Conservation (phyloP, 2,329 filamentous ascomycete genomes). For the Fusarium napiforme region DNA sequence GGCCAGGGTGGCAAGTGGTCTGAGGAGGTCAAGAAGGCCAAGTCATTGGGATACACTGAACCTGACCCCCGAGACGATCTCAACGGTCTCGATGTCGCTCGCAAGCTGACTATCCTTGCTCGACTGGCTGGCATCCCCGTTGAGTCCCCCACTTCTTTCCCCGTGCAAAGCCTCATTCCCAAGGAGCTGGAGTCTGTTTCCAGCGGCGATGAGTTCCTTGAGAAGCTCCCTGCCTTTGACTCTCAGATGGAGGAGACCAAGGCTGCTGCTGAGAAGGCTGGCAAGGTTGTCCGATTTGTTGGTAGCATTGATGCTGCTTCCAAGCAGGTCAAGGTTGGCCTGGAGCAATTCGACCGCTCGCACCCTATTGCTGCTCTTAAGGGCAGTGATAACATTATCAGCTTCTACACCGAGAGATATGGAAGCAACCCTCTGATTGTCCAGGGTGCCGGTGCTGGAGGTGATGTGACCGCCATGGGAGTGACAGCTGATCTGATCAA, state of each 20-base stretch:
- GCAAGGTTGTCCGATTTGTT: conserved; percentile 93
- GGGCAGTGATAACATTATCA: conserved; percentile 99
- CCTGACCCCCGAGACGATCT: conserved; percentile 88
- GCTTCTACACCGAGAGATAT: conserved; percentile 97
- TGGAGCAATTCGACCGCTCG: conserved; percentile 87
- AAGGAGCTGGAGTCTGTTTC: conserved; percentile 81
- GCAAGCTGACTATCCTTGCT: conserved; percentile 95
- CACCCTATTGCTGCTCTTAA: conserved; percentile 94
- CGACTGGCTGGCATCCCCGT: conserved; percentile 84
- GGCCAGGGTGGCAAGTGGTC: conserved; percentile 85
- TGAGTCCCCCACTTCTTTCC: conserved; percentile 86
- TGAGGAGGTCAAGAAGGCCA: conserved; percentile 90
- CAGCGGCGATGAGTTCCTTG: conserved; percentile 87
- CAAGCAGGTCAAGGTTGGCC: conserved; percentile 87
- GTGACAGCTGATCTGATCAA: conserved; percentile 95
- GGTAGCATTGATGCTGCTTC: conserved; percentile 89
- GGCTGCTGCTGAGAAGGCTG: conserved; percentile 82
- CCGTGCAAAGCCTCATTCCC: conserved; percentile 93
- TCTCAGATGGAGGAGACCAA: conserved; percentile 90
- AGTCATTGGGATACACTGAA: conserved; percentile 92
- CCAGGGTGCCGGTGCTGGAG: conserved; percentile 93
- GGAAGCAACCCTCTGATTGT: conserved; percentile 91
- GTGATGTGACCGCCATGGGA: conserved; percentile 97
- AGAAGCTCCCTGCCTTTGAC: conserved; percentile 83
- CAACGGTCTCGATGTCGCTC: conserved; percentile 90